Conservation (phyloP, 225 moss, liverwort and hornwort species). For the Marchantia polymorpha region DNA sequence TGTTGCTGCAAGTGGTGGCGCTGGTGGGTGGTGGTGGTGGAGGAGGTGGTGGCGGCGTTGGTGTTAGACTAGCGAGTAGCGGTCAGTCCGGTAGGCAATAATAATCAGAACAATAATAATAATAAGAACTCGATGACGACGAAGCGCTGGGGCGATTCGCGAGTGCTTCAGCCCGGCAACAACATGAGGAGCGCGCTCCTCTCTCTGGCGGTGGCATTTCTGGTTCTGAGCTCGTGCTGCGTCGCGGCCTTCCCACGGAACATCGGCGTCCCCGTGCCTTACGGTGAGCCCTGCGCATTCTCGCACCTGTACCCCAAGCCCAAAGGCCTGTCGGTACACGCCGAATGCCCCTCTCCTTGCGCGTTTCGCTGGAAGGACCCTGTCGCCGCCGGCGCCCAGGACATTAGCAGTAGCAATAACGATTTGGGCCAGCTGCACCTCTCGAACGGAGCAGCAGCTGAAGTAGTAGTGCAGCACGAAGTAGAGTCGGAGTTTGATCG, state of each 20-base stretch:
- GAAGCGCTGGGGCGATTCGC: too few relatives aligned
- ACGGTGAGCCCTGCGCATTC: slow-evolving; percentile 6
- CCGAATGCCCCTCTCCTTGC: slow-evolving; percentile 8
- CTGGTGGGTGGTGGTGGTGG: neutral
- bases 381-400: neutral
- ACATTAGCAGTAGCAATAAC: neutral
- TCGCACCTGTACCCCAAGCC: neutral
- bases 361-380: neutral
- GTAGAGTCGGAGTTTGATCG: neutral
- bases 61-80: neutral
- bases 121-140: too few relatives aligned
- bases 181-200: slow-evolving; percentile 22
- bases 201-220: slow-evolving; percentile 11
- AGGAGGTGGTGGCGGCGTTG: neutral
- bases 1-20: neutral
- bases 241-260: slow-evolving; percentile 3
- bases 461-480: neutral
- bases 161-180: too few relatives aligned
- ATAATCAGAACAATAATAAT: neutral
- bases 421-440: neutral
- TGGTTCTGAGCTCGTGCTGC: slow-evolving; percentile 27
- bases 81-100: neutral
- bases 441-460: slow-evolving; percentile 11
- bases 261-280: neutral
- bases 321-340: slow-evolving; percentile 10